Percentiles rank a stretch among this genome's conserved stretches.
Evolutionary conservation across 2,329 filamentous ascomycete species (phyloP).

Genomic region (Venturia nashicola): DNA sequence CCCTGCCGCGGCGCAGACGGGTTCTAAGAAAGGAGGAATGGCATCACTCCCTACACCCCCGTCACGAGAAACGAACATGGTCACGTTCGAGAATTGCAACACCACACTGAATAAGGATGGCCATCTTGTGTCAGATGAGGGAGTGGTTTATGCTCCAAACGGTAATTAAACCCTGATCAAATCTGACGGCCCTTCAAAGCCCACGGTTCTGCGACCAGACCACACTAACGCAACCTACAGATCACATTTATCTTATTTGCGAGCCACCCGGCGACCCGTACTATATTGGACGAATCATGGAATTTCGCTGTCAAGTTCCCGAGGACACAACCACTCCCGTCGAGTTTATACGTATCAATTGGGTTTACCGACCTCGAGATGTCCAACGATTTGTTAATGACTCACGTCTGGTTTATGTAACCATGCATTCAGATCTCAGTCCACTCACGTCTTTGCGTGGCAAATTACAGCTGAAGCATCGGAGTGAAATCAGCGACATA

Average conservation of each 20-base stretch:
- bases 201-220: neutral
- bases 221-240: conserved; percentile 28
- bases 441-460: conserved; percentile 85
- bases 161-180: conserved; percentile 44
- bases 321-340: conserved; percentile 59
- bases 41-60: conserved; percentile 7
- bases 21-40: neutral
- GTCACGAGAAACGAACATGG: conserved; percentile 64
- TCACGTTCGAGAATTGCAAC: conserved; percentile 68
- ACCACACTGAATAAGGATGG: conserved; percentile 56
- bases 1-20: conserved; percentile 12
- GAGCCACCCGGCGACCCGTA: conserved; percentile 97
- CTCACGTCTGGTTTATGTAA: conserved; percentile 82
- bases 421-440: conserved; percentile 97
- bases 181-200: neutral
- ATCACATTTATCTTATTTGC: conserved; percentile 91
- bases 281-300: conserved; percentile 96
- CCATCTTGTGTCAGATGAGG: conserved; percentile 79
- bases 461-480: conserved; percentile 83
- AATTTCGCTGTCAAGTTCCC: conserved; percentile 73
- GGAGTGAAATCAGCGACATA: conserved; percentile 70
- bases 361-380: conserved; percentile 95
- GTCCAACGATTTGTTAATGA: conserved; percentile 87
- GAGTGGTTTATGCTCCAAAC: conserved; percentile 69
- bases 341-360: conserved; percentile 86